These are phyloP conservation scores for Chaetomium sp. DNA, from an alignment of 2,329 filamentous ascomycete species.

Conservation along the genomic window DNA sequence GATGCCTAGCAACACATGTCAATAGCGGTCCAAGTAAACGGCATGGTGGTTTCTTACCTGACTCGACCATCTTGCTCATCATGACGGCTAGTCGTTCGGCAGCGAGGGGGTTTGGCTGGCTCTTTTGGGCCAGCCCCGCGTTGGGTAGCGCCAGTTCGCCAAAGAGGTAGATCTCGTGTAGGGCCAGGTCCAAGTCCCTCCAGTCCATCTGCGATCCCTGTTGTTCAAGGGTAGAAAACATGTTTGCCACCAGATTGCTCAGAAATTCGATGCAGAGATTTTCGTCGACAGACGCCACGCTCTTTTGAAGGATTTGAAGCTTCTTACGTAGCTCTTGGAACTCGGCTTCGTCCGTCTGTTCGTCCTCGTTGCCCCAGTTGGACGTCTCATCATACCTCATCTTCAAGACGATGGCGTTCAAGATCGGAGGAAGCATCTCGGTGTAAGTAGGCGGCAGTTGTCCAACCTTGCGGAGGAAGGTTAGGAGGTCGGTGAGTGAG, in stretches of 20 bases:
- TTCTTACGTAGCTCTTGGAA: constrained; percentile 93
- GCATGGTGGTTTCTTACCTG: constrained; percentile 56
- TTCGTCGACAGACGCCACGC: constrained; percentile 87
- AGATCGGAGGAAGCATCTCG: constrained; percentile 81
- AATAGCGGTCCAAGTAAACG: constrained; percentile 10
- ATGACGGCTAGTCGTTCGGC: constrained; percentile 83
- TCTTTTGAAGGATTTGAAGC: constrained; percentile 88
- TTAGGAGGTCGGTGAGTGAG: constrained; percentile 87
- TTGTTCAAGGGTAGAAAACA: constrained; percentile 78
- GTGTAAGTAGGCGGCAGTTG: constrained; percentile 73
- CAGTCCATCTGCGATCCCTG: constrained; percentile 79
- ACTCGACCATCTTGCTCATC: constrained; percentile 95
- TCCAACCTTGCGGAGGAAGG: constrained; percentile 81
- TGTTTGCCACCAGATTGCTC: constrained; percentile 83
- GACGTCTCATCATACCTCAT: constrained; percentile 98
- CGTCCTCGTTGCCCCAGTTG: constrained; percentile 89
- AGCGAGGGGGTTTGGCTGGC: constrained; percentile 75
- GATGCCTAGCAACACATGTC: constrained; percentile 59
- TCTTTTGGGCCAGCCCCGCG: constrained; percentile 83
- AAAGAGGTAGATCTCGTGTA: constrained; percentile 95
- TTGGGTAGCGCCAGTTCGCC: constrained; percentile 91
- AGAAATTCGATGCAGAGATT: constrained; percentile 84
- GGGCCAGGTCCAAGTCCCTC: constrained; percentile 89
- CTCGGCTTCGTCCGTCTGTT: constrained; percentile 94
- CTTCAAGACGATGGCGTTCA: constrained; percentile 90